Evolutionary conservation across 192 early-diverging fungal species (phyloP).

Genomic region (Chytriomyces sp.): DNA sequence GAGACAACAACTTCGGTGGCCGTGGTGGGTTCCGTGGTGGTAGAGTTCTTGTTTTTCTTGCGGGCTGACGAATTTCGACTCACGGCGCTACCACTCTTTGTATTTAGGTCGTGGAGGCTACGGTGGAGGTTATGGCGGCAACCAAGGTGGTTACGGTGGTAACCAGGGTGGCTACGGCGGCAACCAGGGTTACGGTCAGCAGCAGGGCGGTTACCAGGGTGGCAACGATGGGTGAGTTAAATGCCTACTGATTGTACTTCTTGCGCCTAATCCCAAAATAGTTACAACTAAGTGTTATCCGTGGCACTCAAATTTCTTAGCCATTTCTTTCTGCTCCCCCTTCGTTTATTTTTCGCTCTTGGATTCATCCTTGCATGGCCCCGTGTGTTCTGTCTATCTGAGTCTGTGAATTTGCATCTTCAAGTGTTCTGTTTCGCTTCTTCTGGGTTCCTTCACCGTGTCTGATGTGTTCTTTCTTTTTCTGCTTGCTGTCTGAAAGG

Average conservation of each 20-base stretch:
- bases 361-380: neutral
- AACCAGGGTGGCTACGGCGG: too few species aligned
- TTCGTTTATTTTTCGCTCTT: neutral
- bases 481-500: neutral
- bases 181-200: too few species aligned
- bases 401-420: neutral
- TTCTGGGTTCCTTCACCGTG: neutral
- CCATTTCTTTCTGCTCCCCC: neutral
- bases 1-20: slow-evolving; percentile 32
- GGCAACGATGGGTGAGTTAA: slow-evolving; percentile 25
- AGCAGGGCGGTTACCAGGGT: slow-evolving; percentile 15
- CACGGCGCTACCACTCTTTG: too few species aligned
- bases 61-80: too few species aligned
- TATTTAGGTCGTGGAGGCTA: slow-evolving; percentile 1
- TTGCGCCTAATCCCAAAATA: neutral
- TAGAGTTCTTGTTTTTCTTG: neutral
- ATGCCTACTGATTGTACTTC: too few species aligned
- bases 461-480: neutral
- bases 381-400: neutral
- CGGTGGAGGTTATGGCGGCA: slow-evolving; percentile 1
- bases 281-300: neutral
- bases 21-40: slow-evolving; percentile 36
- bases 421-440: neutral
- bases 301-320: neutral
- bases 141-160: slow-evolving; percentile 26